Base-by-base conservation (phyloP, 2,329 filamentous ascomycete genomes). In the Pseudopyrenochaeta lycopersici region DNA sequence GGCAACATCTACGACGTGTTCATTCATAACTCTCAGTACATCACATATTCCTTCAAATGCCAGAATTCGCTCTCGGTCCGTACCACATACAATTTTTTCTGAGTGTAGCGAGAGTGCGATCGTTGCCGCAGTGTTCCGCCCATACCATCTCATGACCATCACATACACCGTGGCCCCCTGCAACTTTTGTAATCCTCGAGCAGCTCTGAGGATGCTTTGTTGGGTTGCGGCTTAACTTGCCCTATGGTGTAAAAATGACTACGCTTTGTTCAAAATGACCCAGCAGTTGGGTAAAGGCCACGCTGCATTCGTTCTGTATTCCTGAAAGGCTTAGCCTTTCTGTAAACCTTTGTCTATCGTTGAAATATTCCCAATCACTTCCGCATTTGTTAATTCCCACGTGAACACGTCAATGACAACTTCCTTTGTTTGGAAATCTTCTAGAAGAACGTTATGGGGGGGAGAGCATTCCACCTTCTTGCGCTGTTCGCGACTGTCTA, bases 391-490 rank as follows among this genome's bases (percentile, higher is more conserved):
- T 39, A 21, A 17, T 17, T 30, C 29, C 43, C 68, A 74, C 66
- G 62, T 71, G 67, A 56, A 20, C 43, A 40, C 12, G 21, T 33
- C 36, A 3, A 57, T 35, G 49, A 21, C 5, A 5, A 31, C 49
- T 60, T 63, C 71, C n/a, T 73, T 74, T 74, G 68, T 73, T 66
- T 50, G 46, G 53, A 47, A 60, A 36, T 48, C 51, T 71, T 71
- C 68, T 62, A 64, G 70, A 71, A 71, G 46, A 35, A 38, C 35
- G 51, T 47, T 23, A 52, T 38, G 29, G 48, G 39, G 49, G 53
- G 23, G 17, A 46, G 15, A 43, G 27, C 44, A 32, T 38, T 58
- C 41, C 40, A 48, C 46, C 52, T 46, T 42, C 35, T 50, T 46
- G 41, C 45, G 44, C 63, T 60, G 58, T 54, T 64, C 56, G 51